Conservation (phyloP, 345 rosid genomes). For the Cardamine chenopodiifolia region DNA sequence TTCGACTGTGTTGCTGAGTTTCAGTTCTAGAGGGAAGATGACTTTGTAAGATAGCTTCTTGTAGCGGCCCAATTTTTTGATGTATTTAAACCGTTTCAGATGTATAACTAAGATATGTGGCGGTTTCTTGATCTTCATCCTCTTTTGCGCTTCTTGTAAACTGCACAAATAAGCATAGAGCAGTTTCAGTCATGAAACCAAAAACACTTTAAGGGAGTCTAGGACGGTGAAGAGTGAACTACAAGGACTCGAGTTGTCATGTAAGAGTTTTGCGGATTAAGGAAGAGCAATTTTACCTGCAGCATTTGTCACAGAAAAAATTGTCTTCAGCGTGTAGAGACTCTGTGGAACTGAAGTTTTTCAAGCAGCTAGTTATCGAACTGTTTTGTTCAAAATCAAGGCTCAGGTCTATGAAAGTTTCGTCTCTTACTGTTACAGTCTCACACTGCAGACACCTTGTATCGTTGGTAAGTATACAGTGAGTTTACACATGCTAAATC, state of each 20-base stretch:
- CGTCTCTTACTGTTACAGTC: constrained; percentile 93
- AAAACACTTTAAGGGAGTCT: background rate
- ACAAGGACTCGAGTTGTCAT: background rate
- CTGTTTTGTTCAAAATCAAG: constrained; percentile 98
- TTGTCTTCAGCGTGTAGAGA: constrained; percentile 92
- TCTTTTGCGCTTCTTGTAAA: constrained; percentile 94
- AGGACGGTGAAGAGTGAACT: background rate
- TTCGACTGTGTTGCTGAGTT: constrained; percentile 82
- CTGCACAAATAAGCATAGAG: constrained; percentile 45
- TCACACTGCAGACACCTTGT: constrained; percentile 93
- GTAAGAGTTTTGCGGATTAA: background rate
- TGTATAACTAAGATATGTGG: constrained; percentile 91
- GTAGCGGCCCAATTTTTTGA: constrained; percentile 89
- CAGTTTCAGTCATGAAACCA: background rate
- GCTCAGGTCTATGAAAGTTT: constrained; percentile 89
- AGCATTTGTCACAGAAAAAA: constrained; percentile 95
- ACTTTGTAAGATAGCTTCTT: constrained; percentile 86
- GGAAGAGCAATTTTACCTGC: constrained; percentile 62
- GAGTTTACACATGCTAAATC: background rate
- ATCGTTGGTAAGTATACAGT: constrained; percentile 81
- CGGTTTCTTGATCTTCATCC: constrained; percentile 97
- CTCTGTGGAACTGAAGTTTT: constrained; percentile 95
- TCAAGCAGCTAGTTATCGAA: constrained; percentile 94
- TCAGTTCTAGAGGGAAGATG: constrained; percentile 85
- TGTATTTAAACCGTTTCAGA: constrained; percentile 84